phyloP scores from a whole-genome alignment of 139 green algal species.

The Coelastrella sp. region DNA sequence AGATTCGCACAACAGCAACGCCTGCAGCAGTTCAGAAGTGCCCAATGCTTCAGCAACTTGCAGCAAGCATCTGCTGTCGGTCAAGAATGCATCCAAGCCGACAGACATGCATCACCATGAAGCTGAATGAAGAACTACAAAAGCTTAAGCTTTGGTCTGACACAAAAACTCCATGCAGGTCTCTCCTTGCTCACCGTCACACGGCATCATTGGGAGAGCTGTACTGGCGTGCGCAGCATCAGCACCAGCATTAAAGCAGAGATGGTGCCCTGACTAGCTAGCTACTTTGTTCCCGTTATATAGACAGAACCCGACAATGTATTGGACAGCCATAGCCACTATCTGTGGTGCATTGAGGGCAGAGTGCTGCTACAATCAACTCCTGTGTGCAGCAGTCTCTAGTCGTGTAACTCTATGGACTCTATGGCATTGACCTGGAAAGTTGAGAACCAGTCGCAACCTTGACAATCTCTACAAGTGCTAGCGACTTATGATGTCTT shows the following conservation, averaged over 20 bases:
- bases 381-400: neutral
- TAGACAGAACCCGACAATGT: too few species aligned
- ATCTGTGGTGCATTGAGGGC: conserved; percentile 5
- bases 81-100: too few species aligned
- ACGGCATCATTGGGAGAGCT: conserved; percentile 33
- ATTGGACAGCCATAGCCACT: neutral
- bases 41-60: neutral
- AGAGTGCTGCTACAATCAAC: neutral
- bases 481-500: too few species aligned
- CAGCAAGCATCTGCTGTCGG: too few species aligned
- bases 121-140: too few species aligned
- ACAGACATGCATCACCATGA: too few species aligned
- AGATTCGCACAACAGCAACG: neutral
- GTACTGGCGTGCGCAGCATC: conserved; percentile 29
- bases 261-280: too few species aligned
- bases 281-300: too few species aligned
- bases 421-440: neutral
- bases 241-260: neutral
- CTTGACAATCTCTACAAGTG: too few species aligned
- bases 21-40: neutral
- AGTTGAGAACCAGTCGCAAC: neutral
- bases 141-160: too few species aligned
- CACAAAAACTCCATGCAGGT: conserved; percentile 5
- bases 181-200: conserved; percentile 6
- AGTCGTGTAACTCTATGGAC: neutral